Evolutionary conservation across 2,329 filamentous ascomycete species (phyloP).

Genomic region (Venturiaceae sp.): DNA sequence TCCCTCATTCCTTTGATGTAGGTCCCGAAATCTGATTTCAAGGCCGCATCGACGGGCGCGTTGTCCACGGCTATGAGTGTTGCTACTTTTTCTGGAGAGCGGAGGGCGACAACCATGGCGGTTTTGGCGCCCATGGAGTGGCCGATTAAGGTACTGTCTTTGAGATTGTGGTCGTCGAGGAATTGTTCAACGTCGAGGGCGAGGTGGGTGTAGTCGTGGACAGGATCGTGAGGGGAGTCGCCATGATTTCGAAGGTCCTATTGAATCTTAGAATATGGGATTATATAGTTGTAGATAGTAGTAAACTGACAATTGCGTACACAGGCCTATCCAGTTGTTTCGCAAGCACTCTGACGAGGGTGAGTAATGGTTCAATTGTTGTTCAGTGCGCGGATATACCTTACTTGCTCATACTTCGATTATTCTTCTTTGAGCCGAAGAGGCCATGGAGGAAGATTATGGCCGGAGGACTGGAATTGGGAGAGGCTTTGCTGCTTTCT

Average conservation of each 20-base stretch:
- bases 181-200: slow-evolving; percentile 76
- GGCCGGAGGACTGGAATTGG: slow-evolving; percentile 21
- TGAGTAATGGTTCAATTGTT: neutral
- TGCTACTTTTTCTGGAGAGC: slow-evolving; percentile 54
- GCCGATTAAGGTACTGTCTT: slow-evolving; percentile 68
- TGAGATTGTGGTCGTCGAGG: slow-evolving; percentile 60
- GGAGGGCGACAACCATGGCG: slow-evolving; percentile 77
- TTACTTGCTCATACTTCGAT: slow-evolving; percentile 88
- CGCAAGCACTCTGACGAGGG: slow-evolving; percentile 55
- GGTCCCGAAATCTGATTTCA: slow-evolving; percentile 64
- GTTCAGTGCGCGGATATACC: slow-evolving; percentile 21
- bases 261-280: neutral
- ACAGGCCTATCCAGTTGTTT: slow-evolving; percentile 71
- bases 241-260: slow-evolving; percentile 91
- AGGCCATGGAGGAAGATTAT: slow-evolving; percentile 88
- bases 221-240: slow-evolving; percentile 66
- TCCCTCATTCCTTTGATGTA: slow-evolving; percentile 80
- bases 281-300: neutral
- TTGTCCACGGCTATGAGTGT: slow-evolving; percentile 84
- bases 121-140: slow-evolving; percentile 97
- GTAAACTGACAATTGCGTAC: slow-evolving; percentile 61
- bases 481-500: slow-evolving; percentile 28
- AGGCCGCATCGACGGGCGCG: slow-evolving; percentile 70
- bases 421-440: slow-evolving; percentile 94
- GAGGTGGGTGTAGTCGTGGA: slow-evolving; percentile 75